Evolutionary conservation across 176 grass and related monocot genomes (phyloP), one percentile per base, ranked within the genome.

Genomic region (Carex cristatella): DNA sequence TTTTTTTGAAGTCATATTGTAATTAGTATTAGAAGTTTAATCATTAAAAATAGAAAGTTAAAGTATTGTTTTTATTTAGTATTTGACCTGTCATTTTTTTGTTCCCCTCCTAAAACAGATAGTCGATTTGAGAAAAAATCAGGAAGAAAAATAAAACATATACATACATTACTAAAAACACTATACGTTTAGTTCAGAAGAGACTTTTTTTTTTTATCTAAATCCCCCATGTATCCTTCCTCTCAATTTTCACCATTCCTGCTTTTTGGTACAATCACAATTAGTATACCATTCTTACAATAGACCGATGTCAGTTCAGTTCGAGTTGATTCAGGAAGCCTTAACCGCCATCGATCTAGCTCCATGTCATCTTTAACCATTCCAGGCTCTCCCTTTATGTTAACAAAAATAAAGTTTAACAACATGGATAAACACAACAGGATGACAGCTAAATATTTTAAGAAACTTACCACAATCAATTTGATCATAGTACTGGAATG

Each of bases 261-360:
- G 13, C 79, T 80, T 84, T 97, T 97, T 0, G 94, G 94, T 71
- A 97, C 87, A 18, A 86, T 93, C 13, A 97, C 94, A 5, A 94
- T 65, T 0, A 97, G 89, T 84, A 89, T 69, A 4, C 90, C 92
- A 38, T 90, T 80, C 23, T 85, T 78, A 79, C 88, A 94, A 71
- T 80, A 84, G 1, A 89, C 94, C 42, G 90, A 65, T 0, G 94
- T 59, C 77, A 87, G 37, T 55, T 88, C 92, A 69, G 90, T 92
- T 18, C 84, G 83, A 40, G 81, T 87, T 23, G 35, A 82, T 69
- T 89, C 83, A 3, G 95, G 92, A 49, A 98, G 84, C 14, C 95
- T 83, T 82, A 88, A 91, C 55, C 92, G 56, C 95, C 94, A 97
- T 76, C 81, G 82, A 84, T 94, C 81, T 53, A 90, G 84, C 69